phyloP scores from a whole-genome alignment of 805 yeast species.

The Sugiyamaella marilandica region DNA sequence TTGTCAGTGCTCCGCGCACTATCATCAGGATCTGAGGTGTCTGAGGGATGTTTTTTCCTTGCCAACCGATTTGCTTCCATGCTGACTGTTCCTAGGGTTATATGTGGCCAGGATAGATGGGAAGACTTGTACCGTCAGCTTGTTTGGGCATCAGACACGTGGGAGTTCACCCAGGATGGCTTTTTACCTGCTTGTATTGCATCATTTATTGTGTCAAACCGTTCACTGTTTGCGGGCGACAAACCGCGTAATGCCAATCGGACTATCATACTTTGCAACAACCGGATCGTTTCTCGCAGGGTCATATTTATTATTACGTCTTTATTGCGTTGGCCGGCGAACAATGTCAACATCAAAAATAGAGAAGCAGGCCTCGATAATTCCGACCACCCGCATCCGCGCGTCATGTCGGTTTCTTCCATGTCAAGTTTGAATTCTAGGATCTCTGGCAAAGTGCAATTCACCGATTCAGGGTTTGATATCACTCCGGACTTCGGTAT shows the following conservation, averaged over 20 bases:
- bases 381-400: not conserved
- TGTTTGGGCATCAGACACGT: constrained; percentile 8
- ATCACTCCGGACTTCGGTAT: constrained; percentile 10
- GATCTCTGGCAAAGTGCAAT: constrained; percentile 6
- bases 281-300: constrained; percentile 21
- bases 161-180: constrained; percentile 12
- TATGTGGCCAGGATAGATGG: constrained; percentile 26
- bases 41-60: constrained; percentile 20
- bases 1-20: not conserved
- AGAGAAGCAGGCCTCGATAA: not conserved
- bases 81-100: constrained; percentile 23
- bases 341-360: too few species aligned
- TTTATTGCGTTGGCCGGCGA: constrained; percentile 11
- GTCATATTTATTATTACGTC: constrained; percentile 22
- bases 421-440: not conserved
- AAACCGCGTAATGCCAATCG: constrained; percentile 7
- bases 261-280: constrained; percentile 20
- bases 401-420: constrained; percentile 4
- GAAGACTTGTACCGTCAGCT: constrained; percentile 17
- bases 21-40: constrained; percentile 14
- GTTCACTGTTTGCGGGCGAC: not conserved
- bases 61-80: constrained; percentile 16
- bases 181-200: constrained; percentile 15
- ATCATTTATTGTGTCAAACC: constrained; percentile 10
- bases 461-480: constrained; percentile 22